These are phyloP conservation scores for Boletellus sp. DNA, from an alignment of 768 basidiomycete genomes.

Conservation along the genomic window DNA sequence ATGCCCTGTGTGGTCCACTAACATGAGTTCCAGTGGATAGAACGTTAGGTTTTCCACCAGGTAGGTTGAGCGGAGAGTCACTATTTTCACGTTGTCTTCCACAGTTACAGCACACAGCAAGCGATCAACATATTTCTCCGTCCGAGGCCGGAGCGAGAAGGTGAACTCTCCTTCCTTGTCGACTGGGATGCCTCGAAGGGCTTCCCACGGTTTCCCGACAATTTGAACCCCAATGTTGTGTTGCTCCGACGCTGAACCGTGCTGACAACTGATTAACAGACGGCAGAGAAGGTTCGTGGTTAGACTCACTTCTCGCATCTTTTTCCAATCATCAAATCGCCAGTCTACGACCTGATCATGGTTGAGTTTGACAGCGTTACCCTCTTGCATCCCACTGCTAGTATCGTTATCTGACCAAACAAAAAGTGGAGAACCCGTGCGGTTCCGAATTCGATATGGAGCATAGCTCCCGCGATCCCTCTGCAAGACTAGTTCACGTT, in stretches of 20 bases:
- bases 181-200: conserved; percentile 82
- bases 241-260: conserved; percentile 54
- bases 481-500: conserved; percentile 66
- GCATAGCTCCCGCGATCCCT: conserved; percentile 85
- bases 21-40: conserved; percentile 86
- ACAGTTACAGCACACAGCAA: conserved; percentile 87
- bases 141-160: conserved; percentile 79
- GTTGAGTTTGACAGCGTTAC: conserved; percentile 55
- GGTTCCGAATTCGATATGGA: conserved; percentile 89
- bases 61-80: conserved; percentile 91
- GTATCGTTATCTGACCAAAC: conserved; percentile 83
- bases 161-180: conserved; percentile 91
- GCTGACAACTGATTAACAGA: conserved; percentile 28
- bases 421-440: conserved; percentile 80
- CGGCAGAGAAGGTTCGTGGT: not conserved
- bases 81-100: conserved; percentile 88
- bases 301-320: conserved; percentile 76
- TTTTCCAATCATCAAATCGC: conserved; percentile 96
- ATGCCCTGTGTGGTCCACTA: conserved; percentile 83
- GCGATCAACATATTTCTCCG: conserved; percentile 70
- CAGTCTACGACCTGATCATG: conserved; percentile 83
- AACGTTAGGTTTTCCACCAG: conserved; percentile 87
- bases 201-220: conserved; percentile 84
- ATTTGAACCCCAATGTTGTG: conserved; percentile 87
- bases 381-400: conserved; percentile 42